Base-by-base conservation (phyloP, 805 yeast species). In the Blastobotrys parvus region DNA sequence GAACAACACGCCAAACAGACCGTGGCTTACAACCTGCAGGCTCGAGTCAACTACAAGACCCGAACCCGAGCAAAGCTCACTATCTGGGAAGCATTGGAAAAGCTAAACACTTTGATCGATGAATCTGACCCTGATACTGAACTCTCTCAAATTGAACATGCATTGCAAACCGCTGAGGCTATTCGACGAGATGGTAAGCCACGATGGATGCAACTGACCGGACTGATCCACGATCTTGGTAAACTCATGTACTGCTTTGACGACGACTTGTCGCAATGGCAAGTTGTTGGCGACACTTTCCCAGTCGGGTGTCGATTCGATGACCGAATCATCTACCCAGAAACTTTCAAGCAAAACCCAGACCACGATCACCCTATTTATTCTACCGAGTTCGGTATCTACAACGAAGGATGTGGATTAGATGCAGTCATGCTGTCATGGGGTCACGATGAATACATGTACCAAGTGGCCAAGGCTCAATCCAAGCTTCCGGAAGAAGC, bases 371-470 rank as follows among this genome's bases (percentile, higher is more conserved):
- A 80, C 52, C 86, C 86, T 4, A 65, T 80, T 32, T 80, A 80
- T 58, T 74, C 73, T 42, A 69, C 82, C 16, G 78, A 79, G 56
- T 77, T 70, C 56, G 88, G 88, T 2, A 75, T 80, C 25, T 80
- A 80, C 55, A 70, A 75, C 23, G 73, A 71, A 31, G 68, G 74
- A 46, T 79, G 86, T 58, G 88, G 88, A 0, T 58, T 80, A 29
- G 82, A 77, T 45, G 75, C 77, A 33, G 83, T 80, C 21, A 78
- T 80, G 82, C 59, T 80, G 34, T 77, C 83, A 44, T 80, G 86
- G 87, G 88, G 88, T 3, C 88, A 80, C 54, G 88, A 80, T 57
- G 88, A 80, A 55, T 80, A 80, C 60, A 78, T 80, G 83, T 80
- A 79, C 51, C 84, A 80, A 54, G 65, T 80, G 25, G 84, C 84